Base-by-base conservation (phyloP, 2,329 filamentous ascomycete species). In the Zasmidium citrigriseum region DNA sequence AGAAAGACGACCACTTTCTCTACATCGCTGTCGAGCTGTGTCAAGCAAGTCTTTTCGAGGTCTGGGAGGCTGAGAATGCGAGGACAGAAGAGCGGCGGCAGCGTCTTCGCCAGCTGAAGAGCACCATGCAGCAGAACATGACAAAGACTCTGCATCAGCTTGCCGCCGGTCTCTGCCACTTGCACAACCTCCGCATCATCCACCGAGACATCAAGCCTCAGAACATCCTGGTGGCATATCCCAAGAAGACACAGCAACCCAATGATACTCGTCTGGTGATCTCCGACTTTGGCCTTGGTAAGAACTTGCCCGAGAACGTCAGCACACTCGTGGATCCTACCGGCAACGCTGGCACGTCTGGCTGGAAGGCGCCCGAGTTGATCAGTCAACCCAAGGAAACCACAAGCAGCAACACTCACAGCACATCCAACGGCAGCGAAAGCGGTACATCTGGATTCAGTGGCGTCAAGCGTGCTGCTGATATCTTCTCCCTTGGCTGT, bases 141-240 rank as follows among this genome's bases (percentile, higher is more conserved):
- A 90, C 90, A 0, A 86, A 87, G 62, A 87, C 96, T 1, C 78
- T 99, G 38, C 89, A 91, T 58, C 95, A 99, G 72, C 92, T 99
- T 60, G 91, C 93, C 1, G 89, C 90, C 56, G 95, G 95, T 34
- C 84, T 99, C 25, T 87, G 88, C 58, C 93, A 98, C 74, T 80
- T 99, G 10, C 95, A 99, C 75, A 89, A 87, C 18, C 82, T 98
- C 46, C 89, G 95, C 60, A 97, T 99, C 70, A 96, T 99, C 2
- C 95, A 99, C 73, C 90, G 95, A 54, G 95, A 99, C 71, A 84
- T 99, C 69, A 99, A 99, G 73, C 95, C 95, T 0, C 95, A 99
- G 70, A 99, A 99, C 67, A 98, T 99, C 52, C 82, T 99, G 1
- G 92, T 98, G 59, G 84, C 86, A 22, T 83, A 83, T 61, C 85